Conservation (phyloP, 2,329 filamentous ascomycete genomes). For the Diatrype stigma region DNA sequence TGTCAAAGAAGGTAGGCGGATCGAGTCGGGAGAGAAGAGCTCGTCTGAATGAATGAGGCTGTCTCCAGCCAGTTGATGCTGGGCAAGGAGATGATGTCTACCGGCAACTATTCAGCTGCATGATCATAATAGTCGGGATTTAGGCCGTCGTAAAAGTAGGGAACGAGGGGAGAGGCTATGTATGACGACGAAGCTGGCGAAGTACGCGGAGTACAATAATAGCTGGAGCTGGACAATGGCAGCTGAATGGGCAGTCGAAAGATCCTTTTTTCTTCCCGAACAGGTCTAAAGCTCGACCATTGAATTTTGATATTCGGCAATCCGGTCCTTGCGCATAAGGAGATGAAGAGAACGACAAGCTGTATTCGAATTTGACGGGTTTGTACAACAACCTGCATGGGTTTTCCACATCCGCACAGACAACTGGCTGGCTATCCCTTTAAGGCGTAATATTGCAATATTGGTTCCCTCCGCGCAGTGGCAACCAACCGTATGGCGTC, state of each 20-base stretch:
- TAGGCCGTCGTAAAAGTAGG: background rate
- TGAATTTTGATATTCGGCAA: slow-evolving; percentile 5
- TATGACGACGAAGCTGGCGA: background rate
- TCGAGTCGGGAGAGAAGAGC: slow-evolving; percentile 9
- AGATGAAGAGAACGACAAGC: slow-evolving; percentile 12
- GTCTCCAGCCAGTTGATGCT: slow-evolving; percentile 28
- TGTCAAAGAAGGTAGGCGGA: slow-evolving; percentile 1
- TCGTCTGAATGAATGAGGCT: slow-evolving; percentile 8
- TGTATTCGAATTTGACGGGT: slow-evolving; percentile 14
- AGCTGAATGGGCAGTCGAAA: background rate
- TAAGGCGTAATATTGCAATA: background rate
- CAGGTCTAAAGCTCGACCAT: slow-evolving; percentile 10
- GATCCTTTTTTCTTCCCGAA: background rate
- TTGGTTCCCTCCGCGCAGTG: background rate
- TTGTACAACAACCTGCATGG: slow-evolving; percentile 12
- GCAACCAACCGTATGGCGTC: background rate
- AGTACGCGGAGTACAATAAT: background rate
- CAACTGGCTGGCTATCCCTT: slow-evolving; percentile 7
- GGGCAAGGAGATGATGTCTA: slow-evolving; percentile 24
- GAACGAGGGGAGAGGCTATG: background rate
- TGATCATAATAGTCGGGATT: slow-evolving; percentile 20
- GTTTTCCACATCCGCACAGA: slow-evolving; percentile 13
- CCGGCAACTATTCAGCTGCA: slow-evolving; percentile 29
- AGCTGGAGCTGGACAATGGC: no score
- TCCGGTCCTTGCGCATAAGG: slow-evolving; percentile 12